Conservation (phyloP, 2,329 filamentous ascomycete species). For the Alternaria novae-zelandiae region DNA sequence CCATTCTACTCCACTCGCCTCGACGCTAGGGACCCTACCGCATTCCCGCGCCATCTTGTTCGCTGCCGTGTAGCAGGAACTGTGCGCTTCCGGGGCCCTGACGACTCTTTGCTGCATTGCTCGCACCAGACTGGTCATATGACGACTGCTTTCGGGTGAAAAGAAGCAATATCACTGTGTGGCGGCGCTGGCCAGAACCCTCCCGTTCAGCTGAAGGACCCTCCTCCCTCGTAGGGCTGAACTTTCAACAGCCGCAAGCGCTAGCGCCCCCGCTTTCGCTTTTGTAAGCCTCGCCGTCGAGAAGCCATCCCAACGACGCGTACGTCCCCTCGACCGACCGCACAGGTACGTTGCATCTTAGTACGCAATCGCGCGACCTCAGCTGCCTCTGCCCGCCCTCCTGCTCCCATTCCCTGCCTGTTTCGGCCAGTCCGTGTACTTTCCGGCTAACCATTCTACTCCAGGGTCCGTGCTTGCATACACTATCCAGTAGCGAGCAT, state of each 20-base stretch:
- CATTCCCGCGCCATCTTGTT: conserved; percentile 23
- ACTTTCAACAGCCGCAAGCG: conserved; percentile 11
- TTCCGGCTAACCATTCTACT: conserved; percentile 11
- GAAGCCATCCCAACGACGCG: conserved; percentile 15
- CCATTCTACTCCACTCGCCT: conserved; percentile 19
- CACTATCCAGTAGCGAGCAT: conserved; percentile 24
- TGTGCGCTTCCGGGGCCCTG: conserved; percentile 12
- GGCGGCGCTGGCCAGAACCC: conserved; percentile 28
- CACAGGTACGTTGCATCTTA: conserved; percentile 18
- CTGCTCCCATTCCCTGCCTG: conserved; percentile 22
- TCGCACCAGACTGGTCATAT: not conserved
- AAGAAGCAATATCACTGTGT: conserved; percentile 20
- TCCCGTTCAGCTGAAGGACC: conserved; percentile 14
- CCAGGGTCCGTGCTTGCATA: conserved; percentile 26
- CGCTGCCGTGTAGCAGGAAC: conserved; percentile 40
- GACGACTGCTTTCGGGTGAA: conserved; percentile 1
- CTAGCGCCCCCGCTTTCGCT: conserved; percentile 21
- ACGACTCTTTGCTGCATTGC: conserved; percentile 3
- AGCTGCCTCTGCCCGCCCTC: conserved; percentile 7
- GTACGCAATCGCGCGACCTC: conserved; percentile 6
- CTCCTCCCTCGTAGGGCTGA: conserved; percentile 12
- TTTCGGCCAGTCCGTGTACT: conserved; percentile 29
- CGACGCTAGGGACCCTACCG: conserved; percentile 24
- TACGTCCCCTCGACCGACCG: conserved; percentile 1
- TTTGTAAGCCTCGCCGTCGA: conserved; percentile 24